A percentile compares a stretch with the other conserved stretches of the same genome.
Conservation (phyloP, 345 rosid genomes). For the Mallotus nudiflorus region DNA sequence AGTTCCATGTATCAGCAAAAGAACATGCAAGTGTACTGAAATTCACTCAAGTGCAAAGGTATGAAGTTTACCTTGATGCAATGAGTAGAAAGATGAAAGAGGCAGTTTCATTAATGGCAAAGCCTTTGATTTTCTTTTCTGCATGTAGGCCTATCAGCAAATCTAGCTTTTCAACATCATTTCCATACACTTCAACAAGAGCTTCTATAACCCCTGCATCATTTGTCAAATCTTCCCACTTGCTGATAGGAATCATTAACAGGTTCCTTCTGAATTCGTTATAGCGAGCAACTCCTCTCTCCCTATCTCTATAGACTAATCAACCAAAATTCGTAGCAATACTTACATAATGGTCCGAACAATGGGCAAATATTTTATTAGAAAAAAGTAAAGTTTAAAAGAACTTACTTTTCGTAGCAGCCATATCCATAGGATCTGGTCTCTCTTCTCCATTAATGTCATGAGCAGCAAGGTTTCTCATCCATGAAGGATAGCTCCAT, state of each 20-base stretch:
- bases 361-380: no score
- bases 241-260: slow-evolving; percentile 46
- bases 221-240: slow-evolving; percentile 65
- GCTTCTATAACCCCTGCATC: slow-evolving; percentile 41
- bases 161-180: slow-evolving; percentile 55
- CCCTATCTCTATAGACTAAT: slow-evolving; percentile 60
- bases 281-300: slow-evolving; percentile 56
- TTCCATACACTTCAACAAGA: slow-evolving; percentile 48
- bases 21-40: no score
- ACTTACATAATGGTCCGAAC: no score
- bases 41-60: no score
- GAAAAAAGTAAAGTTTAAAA: no score
- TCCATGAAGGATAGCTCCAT: slow-evolving; percentile 59
- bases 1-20: background rate
- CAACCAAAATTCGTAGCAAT: no score
- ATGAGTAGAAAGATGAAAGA: slow-evolving; percentile 46
- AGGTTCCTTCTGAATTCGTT: slow-evolving; percentile 47
- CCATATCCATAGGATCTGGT: slow-evolving; percentile 47
- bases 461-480: slow-evolving; percentile 41
- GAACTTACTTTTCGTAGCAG: slow-evolving; percentile 50
- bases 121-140: slow-evolving; percentile 64
- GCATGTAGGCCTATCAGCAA: slow-evolving; percentile 56
- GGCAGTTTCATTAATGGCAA: slow-evolving; percentile 67
- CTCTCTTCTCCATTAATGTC: slow-evolving; percentile 47
- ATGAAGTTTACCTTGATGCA: slow-evolving; percentile 50